Evolutionary conservation across 2,329 filamentous ascomycete genomes (phyloP).

Genomic region (Apiospora aurea): DNA sequence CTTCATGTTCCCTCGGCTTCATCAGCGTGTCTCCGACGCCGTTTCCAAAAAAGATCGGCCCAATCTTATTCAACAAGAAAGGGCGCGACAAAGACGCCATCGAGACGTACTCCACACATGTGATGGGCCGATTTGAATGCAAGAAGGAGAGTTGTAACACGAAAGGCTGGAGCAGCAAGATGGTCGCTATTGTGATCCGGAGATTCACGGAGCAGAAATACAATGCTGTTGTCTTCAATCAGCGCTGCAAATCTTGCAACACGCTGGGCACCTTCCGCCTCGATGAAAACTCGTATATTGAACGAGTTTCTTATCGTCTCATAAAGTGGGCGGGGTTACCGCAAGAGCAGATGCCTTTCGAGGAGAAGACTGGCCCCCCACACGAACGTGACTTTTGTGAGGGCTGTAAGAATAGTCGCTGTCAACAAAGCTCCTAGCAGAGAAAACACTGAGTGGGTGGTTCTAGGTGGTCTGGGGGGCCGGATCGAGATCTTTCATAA

Average conservation of each 20-base stretch:
- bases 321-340: constrained; percentile 36
- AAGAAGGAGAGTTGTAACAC: not conserved
- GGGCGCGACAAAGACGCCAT: not conserved
- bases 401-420: not conserved
- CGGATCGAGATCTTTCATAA: too few species aligned
- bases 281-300: constrained; percentile 35
- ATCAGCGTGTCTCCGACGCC: constrained; percentile 7
- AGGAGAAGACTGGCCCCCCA: constrained; percentile 6
- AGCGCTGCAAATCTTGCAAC: constrained; percentile 35
- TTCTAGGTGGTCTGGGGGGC: not conserved
- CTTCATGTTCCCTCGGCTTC: constrained; percentile 3
- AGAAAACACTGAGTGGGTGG: not conserved
- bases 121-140: constrained; percentile 12
- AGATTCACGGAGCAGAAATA: constrained; percentile 32
- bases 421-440: constrained; percentile 1
- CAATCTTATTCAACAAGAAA: not conserved
- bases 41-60: constrained; percentile 12
- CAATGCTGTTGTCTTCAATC: constrained; percentile 37
- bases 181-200: constrained; percentile 32
- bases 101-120: not conserved
- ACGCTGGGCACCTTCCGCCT: constrained; percentile 31
- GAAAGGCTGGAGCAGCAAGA: constrained; percentile 32
- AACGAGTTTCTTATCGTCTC: constrained; percentile 37
- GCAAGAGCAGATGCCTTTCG: constrained; percentile 2
- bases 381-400: constrained; percentile 11